Evolutionary conservation across 1,284 basidiomycete genomes (phyloP).

Genomic region (Naganishia sp.): DNA sequence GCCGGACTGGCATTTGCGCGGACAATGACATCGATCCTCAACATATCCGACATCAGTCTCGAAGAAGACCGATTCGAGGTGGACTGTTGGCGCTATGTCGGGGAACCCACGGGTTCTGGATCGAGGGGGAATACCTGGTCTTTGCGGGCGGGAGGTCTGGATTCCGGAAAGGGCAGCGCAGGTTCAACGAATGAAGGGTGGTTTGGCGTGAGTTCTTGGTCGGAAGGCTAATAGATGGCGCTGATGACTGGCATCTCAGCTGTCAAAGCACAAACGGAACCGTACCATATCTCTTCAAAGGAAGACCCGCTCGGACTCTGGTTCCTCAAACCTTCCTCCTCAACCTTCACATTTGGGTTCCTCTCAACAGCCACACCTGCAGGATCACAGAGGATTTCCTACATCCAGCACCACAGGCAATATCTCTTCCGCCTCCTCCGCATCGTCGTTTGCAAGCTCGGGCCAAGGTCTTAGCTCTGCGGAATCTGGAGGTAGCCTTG

Average conservation of each 20-base stretch:
- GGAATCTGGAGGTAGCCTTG: neutral
- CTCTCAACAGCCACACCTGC: neutral
- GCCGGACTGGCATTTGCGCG: neutral
- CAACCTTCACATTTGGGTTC: neutral
- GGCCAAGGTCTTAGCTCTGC: neutral
- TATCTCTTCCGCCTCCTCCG: slow-evolving; percentile 5
- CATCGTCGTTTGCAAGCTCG: neutral
- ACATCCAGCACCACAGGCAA: neutral
- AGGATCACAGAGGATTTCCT: neutral
- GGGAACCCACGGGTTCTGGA: slow-evolving; percentile 8
- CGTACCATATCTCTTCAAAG: slow-evolving; percentile 16
- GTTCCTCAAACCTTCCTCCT: slow-evolving; percentile 2
- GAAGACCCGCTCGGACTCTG: slow-evolving; percentile 4
- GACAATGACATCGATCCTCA: slow-evolving; percentile 1
- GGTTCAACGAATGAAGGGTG: slow-evolving; percentile 14
- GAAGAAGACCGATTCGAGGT: slow-evolving; percentile 24
- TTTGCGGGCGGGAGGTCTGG: neutral
- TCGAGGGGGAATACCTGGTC: neutral
- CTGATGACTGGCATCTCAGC: neutral
- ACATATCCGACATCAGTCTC: slow-evolving; percentile 4
- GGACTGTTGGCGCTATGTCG: slow-evolving; percentile 23
- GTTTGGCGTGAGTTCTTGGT: slow-evolving; percentile 8
- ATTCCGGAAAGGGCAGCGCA: slow-evolving; percentile 5
- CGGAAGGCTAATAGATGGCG: too few species aligned
- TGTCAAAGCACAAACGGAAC: slow-evolving; percentile 21